A percentile compares a stretch with the other conserved stretches of the same genome.
phyloP scores from a whole-genome alignment of 768 basidiomycete genomes.

The Clitopilus passeckerianus region DNA sequence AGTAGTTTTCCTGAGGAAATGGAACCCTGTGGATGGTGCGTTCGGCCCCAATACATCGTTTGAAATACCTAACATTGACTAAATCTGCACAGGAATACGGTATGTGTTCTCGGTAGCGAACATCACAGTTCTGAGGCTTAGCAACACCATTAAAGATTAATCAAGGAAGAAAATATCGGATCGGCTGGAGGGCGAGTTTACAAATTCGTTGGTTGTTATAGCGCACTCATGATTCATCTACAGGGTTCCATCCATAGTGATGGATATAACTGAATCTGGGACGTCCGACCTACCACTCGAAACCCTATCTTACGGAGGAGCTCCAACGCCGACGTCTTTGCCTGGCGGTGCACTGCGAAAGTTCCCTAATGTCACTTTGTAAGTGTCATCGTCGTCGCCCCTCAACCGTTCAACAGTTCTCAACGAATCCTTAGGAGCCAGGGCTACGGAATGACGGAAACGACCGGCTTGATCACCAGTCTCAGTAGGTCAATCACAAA shows the following conservation, averaged over 20 bases:
- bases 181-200: not conserved
- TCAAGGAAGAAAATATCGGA: not conserved
- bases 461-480: not conserved
- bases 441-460: not conserved
- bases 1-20: not conserved
- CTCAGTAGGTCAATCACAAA: not conserved
- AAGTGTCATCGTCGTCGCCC: not conserved
- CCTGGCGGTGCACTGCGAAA: not conserved
- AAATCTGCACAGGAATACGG: too few species aligned
- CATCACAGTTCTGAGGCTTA: too few species aligned
- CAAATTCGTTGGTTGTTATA: not conserved
- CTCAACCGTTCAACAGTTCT: not conserved
- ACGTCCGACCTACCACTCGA: not conserved
- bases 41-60: not conserved
- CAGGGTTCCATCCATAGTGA: not conserved
- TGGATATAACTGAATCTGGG: not conserved
- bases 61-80: not conserved
- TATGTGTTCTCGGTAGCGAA: too few species aligned
- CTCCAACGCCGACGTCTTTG: not conserved
- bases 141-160: not conserved
- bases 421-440: not conserved
- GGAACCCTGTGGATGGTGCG: not conserved
- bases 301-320: not conserved
- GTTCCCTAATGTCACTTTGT: not conserved
- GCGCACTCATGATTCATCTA: not conserved